phyloP scores from a whole-genome alignment of 169 alveolate genomes.

The Fabrea salina region DNA sequence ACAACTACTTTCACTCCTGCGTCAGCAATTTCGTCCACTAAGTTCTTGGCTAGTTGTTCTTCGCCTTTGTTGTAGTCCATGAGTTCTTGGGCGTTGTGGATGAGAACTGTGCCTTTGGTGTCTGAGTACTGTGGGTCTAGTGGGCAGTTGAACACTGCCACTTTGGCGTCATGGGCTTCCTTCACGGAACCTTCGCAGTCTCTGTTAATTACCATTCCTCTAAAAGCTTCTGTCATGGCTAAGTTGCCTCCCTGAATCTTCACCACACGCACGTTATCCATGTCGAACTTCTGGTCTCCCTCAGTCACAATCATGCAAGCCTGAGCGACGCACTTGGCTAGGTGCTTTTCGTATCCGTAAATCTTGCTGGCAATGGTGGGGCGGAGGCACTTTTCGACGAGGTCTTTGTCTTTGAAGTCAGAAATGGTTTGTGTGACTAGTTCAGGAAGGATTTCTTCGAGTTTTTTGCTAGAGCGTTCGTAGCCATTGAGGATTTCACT shows the following conservation, averaged over 20 bases:
- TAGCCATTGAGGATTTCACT: constrained; percentile 96
- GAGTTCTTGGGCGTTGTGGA: constrained; percentile 96
- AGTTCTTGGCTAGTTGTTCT: constrained; percentile 77
- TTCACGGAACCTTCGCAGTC: constrained; percentile 92
- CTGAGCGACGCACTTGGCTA: constrained; percentile 86
- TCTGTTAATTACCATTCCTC: constrained; percentile 90
- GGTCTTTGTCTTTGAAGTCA: constrained; percentile 44
- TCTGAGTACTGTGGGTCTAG: constrained; percentile 95
- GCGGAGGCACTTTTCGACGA: constrained; percentile 43
- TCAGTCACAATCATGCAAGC: constrained; percentile 92
- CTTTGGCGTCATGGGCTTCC: constrained; percentile 90
- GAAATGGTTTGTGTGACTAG: constrained; percentile 42
- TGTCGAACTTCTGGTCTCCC: constrained; percentile 89
- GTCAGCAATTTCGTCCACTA: constrained; percentile 74
- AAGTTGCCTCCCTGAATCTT: constrained; percentile 95
- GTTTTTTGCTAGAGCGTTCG: constrained; percentile 92
- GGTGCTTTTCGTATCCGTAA: constrained; percentile 78
- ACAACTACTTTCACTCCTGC: constrained; percentile 78
- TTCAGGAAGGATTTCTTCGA: constrained; percentile 49
- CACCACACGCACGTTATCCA: constrained; percentile 96
- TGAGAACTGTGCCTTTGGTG: constrained; percentile 97
- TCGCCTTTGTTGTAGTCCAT: constrained; percentile 79
- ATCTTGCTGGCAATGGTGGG: constrained; percentile 66
- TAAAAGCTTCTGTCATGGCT: constrained; percentile 86
- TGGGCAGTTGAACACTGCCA: constrained; percentile 95